Percentiles rank a stretch among this genome's conserved stretches.
phyloP scores from a whole-genome alignment of 1,284 basidiomycete genomes.

The Cryptococcus sp. region DNA sequence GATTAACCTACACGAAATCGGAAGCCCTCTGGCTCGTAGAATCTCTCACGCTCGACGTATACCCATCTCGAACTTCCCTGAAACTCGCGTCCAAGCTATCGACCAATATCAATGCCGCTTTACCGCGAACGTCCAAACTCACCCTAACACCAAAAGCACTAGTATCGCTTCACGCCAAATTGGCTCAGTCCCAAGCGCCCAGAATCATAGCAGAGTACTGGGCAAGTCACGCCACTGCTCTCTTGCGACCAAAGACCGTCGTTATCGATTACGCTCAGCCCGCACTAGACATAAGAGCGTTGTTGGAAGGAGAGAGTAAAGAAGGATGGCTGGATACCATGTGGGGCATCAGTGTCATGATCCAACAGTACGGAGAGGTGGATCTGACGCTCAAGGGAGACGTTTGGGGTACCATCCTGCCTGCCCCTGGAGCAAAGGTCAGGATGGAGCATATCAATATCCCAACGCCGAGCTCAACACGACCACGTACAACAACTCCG shows the following conservation, averaged over 20 bases:
- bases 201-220: slow-evolving; percentile 19
- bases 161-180: slow-evolving; percentile 8
- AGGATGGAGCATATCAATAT: not conserved
- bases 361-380: slow-evolving; percentile 16
- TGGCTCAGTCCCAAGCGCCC: slow-evolving; percentile 12
- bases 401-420: slow-evolving; percentile 13
- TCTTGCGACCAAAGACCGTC: slow-evolving; percentile 12
- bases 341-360: slow-evolving; percentile 11
- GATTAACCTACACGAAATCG: slow-evolving; percentile 4
- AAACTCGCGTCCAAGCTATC: slow-evolving; percentile 14
- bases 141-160: slow-evolving; percentile 11
- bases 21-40: slow-evolving; percentile 4
- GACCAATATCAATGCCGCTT: not conserved
- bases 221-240: slow-evolving; percentile 11
- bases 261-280: slow-evolving; percentile 11
- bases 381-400: slow-evolving; percentile 12
- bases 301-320: not conserved
- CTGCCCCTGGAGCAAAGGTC: slow-evolving; percentile 13
- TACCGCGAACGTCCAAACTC: slow-evolving; percentile 1
- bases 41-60: slow-evolving; percentile 12
- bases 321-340: slow-evolving; percentile 17
- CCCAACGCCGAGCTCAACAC: too few relatives aligned
- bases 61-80: slow-evolving; percentile 15
- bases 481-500: too few relatives aligned
- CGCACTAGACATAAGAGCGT: slow-evolving; percentile 1